Conservation (phyloP, 75 land plant species). For the Picea glauca region DNA sequence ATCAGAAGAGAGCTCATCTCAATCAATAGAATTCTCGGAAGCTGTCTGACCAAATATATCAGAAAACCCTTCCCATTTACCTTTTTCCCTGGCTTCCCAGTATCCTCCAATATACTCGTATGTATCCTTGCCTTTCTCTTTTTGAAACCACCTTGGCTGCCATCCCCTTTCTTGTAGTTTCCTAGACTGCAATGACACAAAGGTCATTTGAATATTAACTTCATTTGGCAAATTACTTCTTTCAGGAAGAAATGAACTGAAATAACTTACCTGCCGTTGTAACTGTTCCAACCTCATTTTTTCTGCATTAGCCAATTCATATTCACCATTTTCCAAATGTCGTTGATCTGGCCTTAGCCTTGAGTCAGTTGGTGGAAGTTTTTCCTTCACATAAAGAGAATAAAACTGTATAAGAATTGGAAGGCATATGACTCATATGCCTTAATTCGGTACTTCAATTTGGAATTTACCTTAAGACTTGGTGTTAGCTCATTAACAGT, state of each 20-base stretch:
- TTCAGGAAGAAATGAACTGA: neutral
- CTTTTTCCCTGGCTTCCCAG: slow-evolving; percentile 82
- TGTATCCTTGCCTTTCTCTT: slow-evolving; percentile 60
- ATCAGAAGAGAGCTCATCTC: neutral
- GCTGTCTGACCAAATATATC: slow-evolving; percentile 68
- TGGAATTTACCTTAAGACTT: slow-evolving; percentile 40
- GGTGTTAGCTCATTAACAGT: slow-evolving; percentile 93
- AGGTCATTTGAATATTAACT: neutral
- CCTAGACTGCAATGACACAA: slow-evolving; percentile 46
- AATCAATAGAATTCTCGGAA: neutral
- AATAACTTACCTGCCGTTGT: slow-evolving; percentile 72
- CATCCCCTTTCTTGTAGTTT: slow-evolving; percentile 90
- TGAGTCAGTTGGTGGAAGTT: slow-evolving; percentile 96
- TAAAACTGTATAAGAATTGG: neutral
- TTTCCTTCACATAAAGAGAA: slow-evolving; percentile 35
- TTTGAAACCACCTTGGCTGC: slow-evolving; percentile 92
- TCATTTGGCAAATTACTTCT: neutral
- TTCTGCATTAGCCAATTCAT: slow-evolving; percentile 92
- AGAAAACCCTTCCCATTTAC: slow-evolving; percentile 67
- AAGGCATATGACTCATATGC: neutral
- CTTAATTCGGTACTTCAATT: neutral
- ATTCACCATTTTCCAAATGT: slow-evolving; percentile 97
- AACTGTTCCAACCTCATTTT: slow-evolving; percentile 90
- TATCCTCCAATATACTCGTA: slow-evolving; percentile 78
- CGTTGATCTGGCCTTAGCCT: slow-evolving; percentile 94